These are phyloP conservation scores for Senna siamea DNA, from an alignment of 306 rosid genomes.

Conservation along the genomic window DNA sequence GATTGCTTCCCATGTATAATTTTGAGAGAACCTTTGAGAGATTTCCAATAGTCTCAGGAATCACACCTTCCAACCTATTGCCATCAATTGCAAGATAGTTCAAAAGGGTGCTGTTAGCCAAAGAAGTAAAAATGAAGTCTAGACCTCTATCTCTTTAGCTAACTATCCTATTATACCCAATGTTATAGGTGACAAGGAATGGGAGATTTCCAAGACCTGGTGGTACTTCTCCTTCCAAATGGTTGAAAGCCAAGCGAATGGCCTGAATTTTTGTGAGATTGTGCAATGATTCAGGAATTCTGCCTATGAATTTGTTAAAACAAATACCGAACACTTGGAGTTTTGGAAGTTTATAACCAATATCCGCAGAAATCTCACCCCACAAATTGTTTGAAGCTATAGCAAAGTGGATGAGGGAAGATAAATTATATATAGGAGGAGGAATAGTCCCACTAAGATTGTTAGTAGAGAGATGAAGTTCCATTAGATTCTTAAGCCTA, in stretches of 20 bases:
- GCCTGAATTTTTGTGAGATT: conserved; percentile 62
- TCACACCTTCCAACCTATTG: conserved; percentile 57
- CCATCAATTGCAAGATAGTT: too few relatives aligned
- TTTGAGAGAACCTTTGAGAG: conserved; percentile 56
- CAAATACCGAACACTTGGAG: conserved; percentile 60
- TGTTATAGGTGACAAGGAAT: conserved; percentile 48
- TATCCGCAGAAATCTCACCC: conserved; percentile 68
- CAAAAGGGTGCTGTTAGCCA: conserved; percentile 61
- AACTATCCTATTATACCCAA: conserved; percentile 60
- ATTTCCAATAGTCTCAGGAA: conserved; percentile 71
- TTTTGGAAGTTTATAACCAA: conserved; percentile 65
- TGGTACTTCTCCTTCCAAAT: conserved; percentile 67
- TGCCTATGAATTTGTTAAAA: neutral
- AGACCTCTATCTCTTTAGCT: conserved; percentile 51
- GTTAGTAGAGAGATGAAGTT: conserved; percentile 58
- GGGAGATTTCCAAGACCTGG: conserved; percentile 66
- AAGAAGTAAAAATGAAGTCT: conserved; percentile 51
- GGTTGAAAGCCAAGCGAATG: conserved; percentile 56
- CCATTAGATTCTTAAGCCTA: conserved; percentile 48
- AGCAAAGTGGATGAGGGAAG: conserved; percentile 57
- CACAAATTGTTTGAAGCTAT: conserved; percentile 63
- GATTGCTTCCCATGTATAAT: conserved; percentile 70
- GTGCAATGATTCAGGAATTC: conserved; percentile 72
- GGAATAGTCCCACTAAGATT: conserved; percentile 64
- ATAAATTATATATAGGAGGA: conserved; percentile 52